Percentiles rank a stretch among this genome's conserved stretches.
These are phyloP conservation scores for Leishmania tarentolae DNA, from an alignment of 208 protist species.

Conservation along the genomic window DNA sequence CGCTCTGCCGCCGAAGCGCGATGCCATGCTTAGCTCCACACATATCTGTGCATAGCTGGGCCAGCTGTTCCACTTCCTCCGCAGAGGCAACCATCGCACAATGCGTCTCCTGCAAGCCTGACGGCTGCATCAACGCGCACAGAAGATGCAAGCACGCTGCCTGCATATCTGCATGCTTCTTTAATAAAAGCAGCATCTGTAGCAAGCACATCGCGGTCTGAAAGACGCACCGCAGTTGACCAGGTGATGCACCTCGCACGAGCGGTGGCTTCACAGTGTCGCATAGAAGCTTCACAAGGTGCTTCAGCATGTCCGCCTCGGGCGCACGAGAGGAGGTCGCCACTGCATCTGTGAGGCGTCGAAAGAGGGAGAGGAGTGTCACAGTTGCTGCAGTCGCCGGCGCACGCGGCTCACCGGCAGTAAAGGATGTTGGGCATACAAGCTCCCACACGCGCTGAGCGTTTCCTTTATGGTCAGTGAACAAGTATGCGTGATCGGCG, in stretches of 20 bases:
- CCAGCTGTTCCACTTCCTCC: conserved; percentile 20
- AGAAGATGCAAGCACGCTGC: conserved; percentile 40
- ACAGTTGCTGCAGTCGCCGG: neutral
- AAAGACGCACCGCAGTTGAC: conserved; percentile 16
- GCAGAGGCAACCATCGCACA: conserved; percentile 12
- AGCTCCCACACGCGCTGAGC: conserved; percentile 15
- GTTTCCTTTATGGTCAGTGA: neutral
- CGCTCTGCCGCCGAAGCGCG: conserved; percentile 27
- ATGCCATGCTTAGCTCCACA: conserved; percentile 1
- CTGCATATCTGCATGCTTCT: conserved; percentile 33
- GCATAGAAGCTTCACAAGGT: conserved; percentile 8
- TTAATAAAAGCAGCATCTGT: conserved; percentile 20
- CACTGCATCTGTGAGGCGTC: neutral
- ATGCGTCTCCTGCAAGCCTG: neutral
- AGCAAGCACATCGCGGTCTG: conserved; percentile 21
- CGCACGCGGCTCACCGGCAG: neutral
- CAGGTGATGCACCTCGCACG: neutral
- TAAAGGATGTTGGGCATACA: neutral
- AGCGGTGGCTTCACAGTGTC: conserved; percentile 16
- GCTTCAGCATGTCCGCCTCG: conserved; percentile 2
- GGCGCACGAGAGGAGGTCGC: conserved; percentile 2
- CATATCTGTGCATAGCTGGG: conserved; percentile 29
- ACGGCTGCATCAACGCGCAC: conserved; percentile 16
- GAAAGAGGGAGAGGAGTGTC: conserved; percentile 9
- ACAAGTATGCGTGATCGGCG: conserved; percentile 7